Evolutionary conservation across 2,329 filamentous ascomycete species (phyloP).

Genomic region (Microcyclospora pomicola): DNA sequence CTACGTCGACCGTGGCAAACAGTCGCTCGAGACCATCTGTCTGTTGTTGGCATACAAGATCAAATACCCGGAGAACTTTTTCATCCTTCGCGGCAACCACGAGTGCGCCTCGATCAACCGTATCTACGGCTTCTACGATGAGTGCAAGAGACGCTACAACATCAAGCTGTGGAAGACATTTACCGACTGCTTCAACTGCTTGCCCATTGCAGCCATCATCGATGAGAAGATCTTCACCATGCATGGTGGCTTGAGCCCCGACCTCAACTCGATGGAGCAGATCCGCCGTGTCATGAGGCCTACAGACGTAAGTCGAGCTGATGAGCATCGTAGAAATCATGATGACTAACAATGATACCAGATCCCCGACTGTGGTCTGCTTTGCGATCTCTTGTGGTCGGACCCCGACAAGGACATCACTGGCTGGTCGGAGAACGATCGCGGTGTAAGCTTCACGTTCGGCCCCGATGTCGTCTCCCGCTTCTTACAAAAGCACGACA

Average conservation of each 20-base stretch:
- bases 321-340: conserved; percentile 7
- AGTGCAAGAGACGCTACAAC: conserved; percentile 98
- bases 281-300: conserved; percentile 97
- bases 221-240: conserved; percentile 99
- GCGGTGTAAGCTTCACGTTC: conserved; percentile 97
- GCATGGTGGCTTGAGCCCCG: conserved; percentile 94
- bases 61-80: conserved; percentile 99
- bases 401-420: conserved; percentile 99
- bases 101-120: conserved; percentile 98
- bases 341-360: conserved; percentile 27
- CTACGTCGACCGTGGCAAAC: conserved; percentile 97
- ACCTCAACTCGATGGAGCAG: conserved; percentile 99
- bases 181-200: conserved; percentile 97
- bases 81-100: conserved; percentile 95
- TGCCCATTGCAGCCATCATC: conserved; percentile 96
- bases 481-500: conserved; percentile 98
- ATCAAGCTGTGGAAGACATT: conserved; percentile 99
- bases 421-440: conserved; percentile 97
- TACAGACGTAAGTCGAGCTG: conserved; percentile 66
- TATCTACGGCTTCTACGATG: conserved; percentile 99
- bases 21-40: conserved; percentile 97
- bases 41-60: conserved; percentile 97
- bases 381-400: conserved; percentile 96
- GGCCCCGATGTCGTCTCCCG: conserved; percentile 93
- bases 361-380: conserved; percentile 95